Evolutionary conservation across 345 rosid species (phyloP), one percentile per base, ranked within the genome.

Genomic region (Arabidopsis thaliana): DNA sequence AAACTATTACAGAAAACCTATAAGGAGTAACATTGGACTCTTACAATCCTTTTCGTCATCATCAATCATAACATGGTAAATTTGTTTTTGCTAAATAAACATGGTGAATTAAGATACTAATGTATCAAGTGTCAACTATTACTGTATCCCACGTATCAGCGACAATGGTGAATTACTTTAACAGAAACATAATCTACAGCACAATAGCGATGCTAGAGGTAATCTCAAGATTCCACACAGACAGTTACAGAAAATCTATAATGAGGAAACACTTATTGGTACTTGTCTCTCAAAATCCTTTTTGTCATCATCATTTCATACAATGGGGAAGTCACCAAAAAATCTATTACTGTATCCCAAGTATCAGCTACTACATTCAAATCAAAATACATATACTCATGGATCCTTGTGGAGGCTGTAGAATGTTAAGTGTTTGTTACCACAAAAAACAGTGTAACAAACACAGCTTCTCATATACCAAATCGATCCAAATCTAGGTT

Each of bases 1-100:
- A 24, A 22, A 22, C 55, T 22, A 0, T 23, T 8, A 50, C 30
- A 50, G 55, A 14, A 51, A 23, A 41, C 4, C 32, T 28, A 28
- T 28, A 0, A 28, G 32, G 32, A 4, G 4, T 2, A 28, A 0
- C 0, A 28, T 3, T 28, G 32, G 32, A 2, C 8, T 37, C 55
- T 72, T 65, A 32, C 65, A 65, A 46, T 6, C 7, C 20, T 74
- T 57, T 56, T 74, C 66, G 50, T 46, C 78, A 74, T 57, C 30
- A 9, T 74, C 67, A 45, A 25, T 44, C 22, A 57, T 22, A 56
- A 8, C 37, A 16, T 16, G 20, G 20, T 16, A 16, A 16, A 16
- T 16, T 16, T 16, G 0, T 16, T 16, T 16, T 16, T 16, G 20
- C 20, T 16, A 16, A 16, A 16, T 16, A 16, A 16, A 16, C 20